Evolutionary conservation across 768 basidiomycete species (phyloP), one percentile per base, ranked within the genome.

Genomic region (Mycena filopes): DNA sequence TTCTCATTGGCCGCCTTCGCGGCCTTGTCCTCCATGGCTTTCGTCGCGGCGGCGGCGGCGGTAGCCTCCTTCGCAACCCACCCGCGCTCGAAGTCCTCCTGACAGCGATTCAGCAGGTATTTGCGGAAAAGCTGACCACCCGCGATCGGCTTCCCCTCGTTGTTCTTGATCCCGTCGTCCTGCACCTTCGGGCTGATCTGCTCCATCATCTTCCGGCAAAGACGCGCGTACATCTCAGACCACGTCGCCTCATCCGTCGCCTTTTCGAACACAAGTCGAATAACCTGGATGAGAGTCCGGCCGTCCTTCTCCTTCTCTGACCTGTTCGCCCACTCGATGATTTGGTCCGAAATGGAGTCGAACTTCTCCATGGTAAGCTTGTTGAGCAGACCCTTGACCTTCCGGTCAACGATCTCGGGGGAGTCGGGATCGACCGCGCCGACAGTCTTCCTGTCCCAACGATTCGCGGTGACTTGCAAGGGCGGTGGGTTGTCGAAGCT

Each of bases 321-420:
- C 81, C 88, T 94, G 86, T 98, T 97, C 31, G 96, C 96, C 94
- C 95, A 98, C 11, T 85, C 78, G 68, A 99, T 92, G 76, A 99
- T 97, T 77, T 99, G 95, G 74, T 93, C 89, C 3, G 96, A 96
- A 74, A 98, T 98, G 10, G 93, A 90, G 70, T 96, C 94, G 84
- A 98, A 98, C 70, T 92, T 93, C 83, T 98, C 95, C 89, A 96
- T 92, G 16, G 96, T 96, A 38, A 98, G 87, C 81, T 95, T 98
- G 86, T 99, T 97, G 72, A 99, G 89, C 61, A 98, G 80, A 55
- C 83, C 82, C 78, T 92, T 95, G 81, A 98, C 96, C 80, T 96
- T 97, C 55, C 95, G 92, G 71, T 98, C 95, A 28, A 98, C 94
- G 66, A 92, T 79, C 71, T 94, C 94, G 12, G 94, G 91, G 1